A percentile compares a stretch with the other conserved stretches of the same genome.
Conservation (phyloP, 2,329 filamentous ascomycete genomes). For the Fusarium sp. region DNA sequence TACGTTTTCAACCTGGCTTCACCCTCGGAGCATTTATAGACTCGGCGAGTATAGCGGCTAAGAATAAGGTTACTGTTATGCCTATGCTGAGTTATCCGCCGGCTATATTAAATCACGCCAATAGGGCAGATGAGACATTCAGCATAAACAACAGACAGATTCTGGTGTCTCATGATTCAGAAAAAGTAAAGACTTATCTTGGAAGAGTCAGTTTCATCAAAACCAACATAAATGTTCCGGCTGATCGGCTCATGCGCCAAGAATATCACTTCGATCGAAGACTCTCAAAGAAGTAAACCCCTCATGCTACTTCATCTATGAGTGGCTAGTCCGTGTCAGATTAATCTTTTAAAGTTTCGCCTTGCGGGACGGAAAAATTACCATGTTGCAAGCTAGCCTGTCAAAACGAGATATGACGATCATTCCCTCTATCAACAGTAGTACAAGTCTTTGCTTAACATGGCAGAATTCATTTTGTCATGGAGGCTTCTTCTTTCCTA, state of each 20-base stretch:
- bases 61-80: neutral
- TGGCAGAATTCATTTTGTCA: neutral
- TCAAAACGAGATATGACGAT: neutral
- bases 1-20: too few relatives aligned
- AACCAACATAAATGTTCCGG: neutral
- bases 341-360: neutral
- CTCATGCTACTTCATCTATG: neutral
- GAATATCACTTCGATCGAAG: neutral
- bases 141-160: neutral
- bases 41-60: neutral
- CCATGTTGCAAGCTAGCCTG: neutral
- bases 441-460: neutral
- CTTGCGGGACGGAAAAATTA: slow-evolving; percentile 9
- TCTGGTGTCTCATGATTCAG: neutral
- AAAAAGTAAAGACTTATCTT: neutral
- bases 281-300: neutral
- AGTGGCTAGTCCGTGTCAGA: neutral
- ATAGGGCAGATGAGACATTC: too few relatives aligned
- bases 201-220: neutral
- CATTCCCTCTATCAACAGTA: neutral
- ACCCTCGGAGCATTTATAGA: neutral
- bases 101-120: neutral
- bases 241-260: neutral
- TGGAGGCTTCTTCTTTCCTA: neutral
- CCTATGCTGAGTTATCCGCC: neutral